These are phyloP conservation scores for Quercus rubra DNA, from an alignment of 306 rosid species.

Conservation along the genomic window DNA sequence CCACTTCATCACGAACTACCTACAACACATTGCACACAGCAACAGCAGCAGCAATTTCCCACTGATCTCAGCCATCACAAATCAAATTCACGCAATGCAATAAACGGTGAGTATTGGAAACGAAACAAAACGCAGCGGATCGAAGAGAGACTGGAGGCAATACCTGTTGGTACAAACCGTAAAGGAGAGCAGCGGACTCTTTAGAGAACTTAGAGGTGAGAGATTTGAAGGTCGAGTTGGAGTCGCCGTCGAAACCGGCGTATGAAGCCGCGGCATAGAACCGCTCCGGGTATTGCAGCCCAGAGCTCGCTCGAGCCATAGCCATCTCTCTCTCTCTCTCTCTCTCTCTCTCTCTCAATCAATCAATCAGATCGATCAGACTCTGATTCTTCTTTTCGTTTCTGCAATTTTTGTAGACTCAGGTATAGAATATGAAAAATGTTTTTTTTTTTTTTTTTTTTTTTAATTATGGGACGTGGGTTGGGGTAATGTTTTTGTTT, in stretches of 20 bases:
- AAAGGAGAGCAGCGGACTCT: conserved; percentile 80
- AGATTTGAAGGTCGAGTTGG: conserved; percentile 74
- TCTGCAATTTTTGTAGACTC: too few relatives aligned
- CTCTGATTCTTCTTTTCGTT: too few relatives aligned
- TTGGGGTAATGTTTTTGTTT: too few relatives aligned
- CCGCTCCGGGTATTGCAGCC: conserved; percentile 87
- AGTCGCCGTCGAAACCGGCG: conserved; percentile 82
- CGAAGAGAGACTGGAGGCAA: not conserved
- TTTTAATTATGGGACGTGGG: too few relatives aligned
- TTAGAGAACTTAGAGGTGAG: conserved; percentile 76
- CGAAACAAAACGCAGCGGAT: conserved; percentile 1
- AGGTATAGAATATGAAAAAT: too few relatives aligned
- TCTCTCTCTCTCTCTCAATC: too few relatives aligned
- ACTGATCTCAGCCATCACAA: not conserved
- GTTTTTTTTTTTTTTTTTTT: too few relatives aligned
- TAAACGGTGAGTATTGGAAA: not conserved
- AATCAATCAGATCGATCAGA: too few relatives aligned
- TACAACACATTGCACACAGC: not conserved
- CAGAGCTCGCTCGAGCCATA: conserved; percentile 79
- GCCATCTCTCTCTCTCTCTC: conserved; percentile 16
- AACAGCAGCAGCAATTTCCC: not conserved
- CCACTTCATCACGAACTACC: not conserved
- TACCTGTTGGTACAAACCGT: conserved; percentile 85
- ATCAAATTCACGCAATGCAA: not conserved
- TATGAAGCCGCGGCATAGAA: conserved; percentile 89